Base-by-base conservation (phyloP, 2,329 filamentous ascomycete species). In the Chaetomiaceae sp. region DNA sequence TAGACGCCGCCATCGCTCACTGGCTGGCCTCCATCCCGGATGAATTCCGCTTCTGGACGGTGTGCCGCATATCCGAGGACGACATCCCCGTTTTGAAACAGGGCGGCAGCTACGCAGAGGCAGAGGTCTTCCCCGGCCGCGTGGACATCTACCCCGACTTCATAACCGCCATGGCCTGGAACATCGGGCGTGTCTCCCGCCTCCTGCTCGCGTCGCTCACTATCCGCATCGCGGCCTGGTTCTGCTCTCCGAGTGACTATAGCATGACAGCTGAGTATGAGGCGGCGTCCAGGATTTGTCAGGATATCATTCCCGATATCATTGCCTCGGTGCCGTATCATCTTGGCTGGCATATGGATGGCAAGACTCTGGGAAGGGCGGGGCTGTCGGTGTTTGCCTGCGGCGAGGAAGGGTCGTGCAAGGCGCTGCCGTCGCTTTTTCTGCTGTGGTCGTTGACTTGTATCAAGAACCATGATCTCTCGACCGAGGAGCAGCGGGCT, bases 261-360 rank as follows among this genome's bases (percentile, higher is more conserved):
- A 73, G 81, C 37, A 83, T 79, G 1, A 83, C 81, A 3, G 75
- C 80, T 19, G 80, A 84, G 63, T 85, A 84, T 60, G 77, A 78
- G 11, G 75, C n/a, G n/a, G n/a, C 75, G 1, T 76, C 78, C 7
- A 75, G 75, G 15, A 73, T 74, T 1, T 81, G 76, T 53, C 71
- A 74, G 44, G 75, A 78, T 40, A 72, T 72, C 46, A 80, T 84
- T 57, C 74, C 75, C 6, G 82, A 84, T 56, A 77, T 84, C 46
- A 75, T 85, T 43, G 78, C 82, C 1, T 81, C 78, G 0, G 76
- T 83, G 9, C 82, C 82, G 0, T 84, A 79, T 59, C 77, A 82
- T 62, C 72, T 85, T 1, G 81, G 81, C 37, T 84, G 81, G 80
- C 78, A 79, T 52, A 67, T 76, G 17, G 74, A 72, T 42, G 69